Evolutionary conservation across 352 stramenopile genomes (phyloP), one percentile per base, ranked within the genome.

Genomic region (Globisporangium megalacanthum): DNA sequence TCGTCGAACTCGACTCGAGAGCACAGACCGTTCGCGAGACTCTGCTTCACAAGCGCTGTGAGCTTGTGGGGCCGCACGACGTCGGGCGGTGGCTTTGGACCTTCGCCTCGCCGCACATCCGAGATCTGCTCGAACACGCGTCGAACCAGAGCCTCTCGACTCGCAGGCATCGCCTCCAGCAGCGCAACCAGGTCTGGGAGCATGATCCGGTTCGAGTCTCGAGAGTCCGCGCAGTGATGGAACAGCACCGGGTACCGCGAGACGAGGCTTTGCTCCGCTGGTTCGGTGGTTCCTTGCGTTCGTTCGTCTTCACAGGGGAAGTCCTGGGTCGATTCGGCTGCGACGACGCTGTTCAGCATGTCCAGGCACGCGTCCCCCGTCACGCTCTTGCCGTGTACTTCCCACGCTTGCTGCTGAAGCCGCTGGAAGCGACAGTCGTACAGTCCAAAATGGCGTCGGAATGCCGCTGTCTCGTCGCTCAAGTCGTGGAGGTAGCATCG

Each of bases 101-200:
- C 73, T 58, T 80, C 64, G 1, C 74, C 75, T 49, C 69, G 68
- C 39, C 74, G 63, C 42, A 58, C 64, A 37, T 84, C 77, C 0
- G 66, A 58, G 47, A 92, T 71, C 37, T 87, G 74, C 56, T 85
- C 73, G 41, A 89, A 92, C 6, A 74, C 69, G 35, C 82, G 65
- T 2, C 64, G 59, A 20, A 84, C 31, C 1, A 88, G 41, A 6
- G 64, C 69, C 49, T 75, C 67, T 22, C 82, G 66, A 5, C 73
- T 60, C 8, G 67, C 46, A 0, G 75, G 61, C 1, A 89, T 47
- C 11, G 61, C 64, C n/a, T 58, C 54, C 2, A 92, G 37, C 14
- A 89, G 37, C 19, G 54, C 9, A n/a, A 70, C 49, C 0, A 89
- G 62, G 6, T 85, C 67, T 0, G 65, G 44, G 0, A 83, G 54